Percentiles rank a stretch among this genome's conserved stretches.
phyloP scores from a whole-genome alignment of 352 stramenopile species.

The Elongisporangium prolatum region DNA sequence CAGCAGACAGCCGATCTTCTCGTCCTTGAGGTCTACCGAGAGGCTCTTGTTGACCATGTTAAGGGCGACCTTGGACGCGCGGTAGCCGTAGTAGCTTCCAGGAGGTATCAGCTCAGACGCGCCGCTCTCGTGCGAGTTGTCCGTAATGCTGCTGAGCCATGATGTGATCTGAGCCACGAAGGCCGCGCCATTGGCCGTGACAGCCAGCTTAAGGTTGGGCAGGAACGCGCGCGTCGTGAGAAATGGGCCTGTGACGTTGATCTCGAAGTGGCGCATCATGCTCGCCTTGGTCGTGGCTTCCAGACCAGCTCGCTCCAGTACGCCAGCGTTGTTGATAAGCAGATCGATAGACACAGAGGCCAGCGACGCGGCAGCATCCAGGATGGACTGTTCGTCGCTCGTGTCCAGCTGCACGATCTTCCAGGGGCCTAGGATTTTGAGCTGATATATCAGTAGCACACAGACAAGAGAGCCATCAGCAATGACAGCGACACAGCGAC shows the following conservation, averaged over 20 bases:
- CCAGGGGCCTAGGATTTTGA: slow-evolving; percentile 12
- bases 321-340: slow-evolving; percentile 53
- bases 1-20: slow-evolving; percentile 31
- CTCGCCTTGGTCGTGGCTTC: slow-evolving; percentile 20
- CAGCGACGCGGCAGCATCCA: slow-evolving; percentile 15
- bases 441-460: not conserved
- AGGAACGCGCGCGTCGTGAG: slow-evolving; percentile 33
- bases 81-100: slow-evolving; percentile 40
- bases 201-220: slow-evolving; percentile 20
- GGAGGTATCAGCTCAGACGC: not conserved
- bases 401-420: slow-evolving; percentile 29
- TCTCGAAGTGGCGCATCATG: slow-evolving; percentile 39
- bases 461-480: not conserved
- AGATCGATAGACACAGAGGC: slow-evolving; percentile 31
- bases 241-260: slow-evolving; percentile 44
- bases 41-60: slow-evolving; percentile 49
- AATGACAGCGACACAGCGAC: not conserved
- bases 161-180: slow-evolving; percentile 32
- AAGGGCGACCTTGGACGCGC: slow-evolving; percentile 50
- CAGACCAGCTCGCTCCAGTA: slow-evolving; percentile 11
- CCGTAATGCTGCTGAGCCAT: slow-evolving; percentile 23
- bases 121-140: slow-evolving; percentile 25
- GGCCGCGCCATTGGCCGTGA: slow-evolving; percentile 14
- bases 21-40: slow-evolving; percentile 20
- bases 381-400: slow-evolving; percentile 28